Base-by-base conservation (phyloP, 345 rosid genomes). In the Cardamine resedifolia region DNA sequence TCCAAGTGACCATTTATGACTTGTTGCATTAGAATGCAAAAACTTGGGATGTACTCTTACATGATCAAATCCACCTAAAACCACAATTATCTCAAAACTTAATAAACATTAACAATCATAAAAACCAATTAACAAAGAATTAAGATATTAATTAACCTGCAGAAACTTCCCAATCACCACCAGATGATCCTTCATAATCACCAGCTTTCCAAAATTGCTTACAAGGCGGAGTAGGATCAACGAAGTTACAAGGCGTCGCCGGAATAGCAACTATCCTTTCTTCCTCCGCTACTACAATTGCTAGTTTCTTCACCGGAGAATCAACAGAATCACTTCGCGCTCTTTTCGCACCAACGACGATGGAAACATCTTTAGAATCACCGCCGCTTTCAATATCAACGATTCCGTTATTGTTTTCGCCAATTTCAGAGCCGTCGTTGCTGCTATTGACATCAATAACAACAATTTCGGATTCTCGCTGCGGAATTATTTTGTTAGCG, bases 1-100 rank as follows among this genome's bases (percentile, higher is more conserved):
- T 85, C 98, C 98, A 71, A 94, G 93, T 7, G 97, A 95, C 98
- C 97, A 94, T 70, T 89, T 94, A 73, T 94, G 98, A 76, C 98
- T 89, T 2, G 98, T 94, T 67, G 97, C 98, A 74, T 94, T 94
- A 31, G 97, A 89, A 83, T 94, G 98, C 51, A 94, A 69, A 65
- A 91, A 94, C 74, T 87, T 94, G 36, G 97, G 98, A 84, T 94
- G 98, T 58, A 94, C 98, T 78, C 98, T 81, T 12, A 88, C 97
- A 81, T 82, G 98, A 76, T 94, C 98, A 80, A 89, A 75, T 6
- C 96, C 88, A 78, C 90, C 96, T 94, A 75, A 55, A 72, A 26
- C 30, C 50, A 68, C n/a, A 56, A 59, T 57, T 19, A 1, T 2
- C 1, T 5, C 33, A 47, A 47, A 1, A 5, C 8, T 43, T 15